Base-by-base conservation (phyloP, 75 land plant species). In the Pseudotsuga menziesii region DNA sequence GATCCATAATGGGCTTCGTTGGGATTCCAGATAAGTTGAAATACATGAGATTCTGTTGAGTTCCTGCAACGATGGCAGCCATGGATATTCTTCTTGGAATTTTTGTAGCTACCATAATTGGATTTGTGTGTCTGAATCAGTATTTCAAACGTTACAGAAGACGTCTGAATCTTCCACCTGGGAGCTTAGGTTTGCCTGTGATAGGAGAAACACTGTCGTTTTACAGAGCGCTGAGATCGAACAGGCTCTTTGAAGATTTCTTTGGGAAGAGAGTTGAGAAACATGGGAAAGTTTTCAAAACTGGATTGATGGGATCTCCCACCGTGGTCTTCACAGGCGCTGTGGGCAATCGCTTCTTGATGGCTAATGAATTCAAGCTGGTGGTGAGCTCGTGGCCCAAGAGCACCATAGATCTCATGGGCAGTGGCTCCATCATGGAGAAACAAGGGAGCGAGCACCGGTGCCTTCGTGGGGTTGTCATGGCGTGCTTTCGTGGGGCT, bases 291-390 rank as follows among this genome's bases (percentile, higher is more conserved):
- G 73, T 82, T n/a, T 89, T 89, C 88, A 91, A 85, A 61, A 91
- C 94, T 12, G 35, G 66, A 35, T 36, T 91, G 7, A 77, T 89
- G 76, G 86, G 88, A 0, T 72, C 58, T 13, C 84, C 91, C 16
- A 79, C 83, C 14, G 90, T 89, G 55, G 75, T 87, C 0, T 80
- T 89, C 9, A 75, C 75, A 20, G 89, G 82, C 11, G 86, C 76
- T 0, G 88, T 73, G 17, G 94, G 92, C 32, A 89, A 91, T 56
- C 80, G 83, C n/a, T 83, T 89, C 78, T 58, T 87, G 77, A 64
- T 89, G n/a, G 74, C 84, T 1, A 83, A 85, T 20, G 92, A 87
- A 63, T 82, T 81, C 83, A 91, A 85, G 86, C 67, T 91, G 78
- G 87, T 89, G 60, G 58, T 82, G 61, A 81, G 81, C 75, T 78